phyloP scores from a whole-genome alignment of 306 rosid genomes.

The Senna siamea region DNA sequence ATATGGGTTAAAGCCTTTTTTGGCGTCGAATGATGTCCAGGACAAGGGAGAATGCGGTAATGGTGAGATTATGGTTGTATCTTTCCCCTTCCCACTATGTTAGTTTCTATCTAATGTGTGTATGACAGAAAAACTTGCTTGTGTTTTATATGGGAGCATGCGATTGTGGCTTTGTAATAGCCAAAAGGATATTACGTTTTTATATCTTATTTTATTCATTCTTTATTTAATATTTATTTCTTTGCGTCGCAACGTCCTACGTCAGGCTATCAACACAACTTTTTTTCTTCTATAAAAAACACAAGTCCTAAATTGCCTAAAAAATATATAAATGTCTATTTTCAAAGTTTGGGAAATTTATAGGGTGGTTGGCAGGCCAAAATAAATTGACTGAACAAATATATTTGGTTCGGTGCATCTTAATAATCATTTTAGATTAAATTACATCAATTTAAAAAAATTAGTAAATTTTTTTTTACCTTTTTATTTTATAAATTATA shows the following conservation, averaged over 20 bases:
- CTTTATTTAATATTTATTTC: neutral
- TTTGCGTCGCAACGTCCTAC: too few relatives aligned
- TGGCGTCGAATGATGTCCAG: conserved; percentile 1
- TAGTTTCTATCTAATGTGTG: neutral
- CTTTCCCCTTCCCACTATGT: conserved; percentile 7
- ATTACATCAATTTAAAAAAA: too few relatives aligned
- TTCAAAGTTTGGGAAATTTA: neutral
- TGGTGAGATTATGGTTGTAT: conserved; percentile 41
- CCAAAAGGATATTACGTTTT: conserved; percentile 38
- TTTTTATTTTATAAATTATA: too few relatives aligned
- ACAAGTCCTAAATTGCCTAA: too few relatives aligned
- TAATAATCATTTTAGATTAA: neutral
- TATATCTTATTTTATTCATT: neutral
- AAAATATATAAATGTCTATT: neutral
- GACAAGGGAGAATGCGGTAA: conserved; percentile 45
- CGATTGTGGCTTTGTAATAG: conserved; percentile 44
- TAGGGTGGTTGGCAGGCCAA: neutral
- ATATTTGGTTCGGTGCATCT: neutral
- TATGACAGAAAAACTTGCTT: neutral
- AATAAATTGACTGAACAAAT: neutral
- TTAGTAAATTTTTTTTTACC: too few relatives aligned
- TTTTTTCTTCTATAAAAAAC: too few relatives aligned
- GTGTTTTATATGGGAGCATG: conserved; percentile 31
- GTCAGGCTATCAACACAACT: too few relatives aligned
- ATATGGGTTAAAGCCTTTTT: conserved; percentile 36